phyloP scores from a whole-genome alignment of 129 eudicot genomes.

The Lonicera japonica region DNA sequence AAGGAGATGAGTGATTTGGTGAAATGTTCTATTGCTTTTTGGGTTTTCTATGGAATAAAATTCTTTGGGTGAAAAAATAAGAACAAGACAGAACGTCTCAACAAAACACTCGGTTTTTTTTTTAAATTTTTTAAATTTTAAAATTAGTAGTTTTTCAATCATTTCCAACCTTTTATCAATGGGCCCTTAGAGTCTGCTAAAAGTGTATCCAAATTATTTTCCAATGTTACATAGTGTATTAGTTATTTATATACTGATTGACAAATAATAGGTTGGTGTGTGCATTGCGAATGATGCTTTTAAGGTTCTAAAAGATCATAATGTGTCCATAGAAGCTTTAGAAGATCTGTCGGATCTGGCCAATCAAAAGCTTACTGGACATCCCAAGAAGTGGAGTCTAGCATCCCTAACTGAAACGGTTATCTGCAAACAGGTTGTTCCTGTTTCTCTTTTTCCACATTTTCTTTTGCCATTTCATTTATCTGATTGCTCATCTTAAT shows the following conservation, averaged over 20 bases:
- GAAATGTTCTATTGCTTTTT: too few species aligned
- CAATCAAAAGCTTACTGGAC: conserved; percentile 62
- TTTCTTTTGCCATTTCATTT: conserved; percentile 2
- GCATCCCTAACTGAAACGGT: conserved; percentile 59
- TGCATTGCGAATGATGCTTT: conserved; percentile 66
- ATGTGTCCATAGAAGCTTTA: conserved; percentile 46
- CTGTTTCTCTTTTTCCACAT: neutral
- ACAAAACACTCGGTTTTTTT: neutral
- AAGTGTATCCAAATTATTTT: neutral
- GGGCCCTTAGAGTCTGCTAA: neutral
- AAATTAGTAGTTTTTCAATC: too few species aligned
- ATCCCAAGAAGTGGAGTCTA: conserved; percentile 56
- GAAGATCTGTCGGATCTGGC: conserved; percentile 68
- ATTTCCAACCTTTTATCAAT: too few species aligned
- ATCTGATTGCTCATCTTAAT: neutral
- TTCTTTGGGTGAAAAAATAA: too few species aligned
- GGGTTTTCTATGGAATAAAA: too few species aligned
- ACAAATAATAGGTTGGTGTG: conserved; percentile 58
- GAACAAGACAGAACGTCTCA: too few species aligned
- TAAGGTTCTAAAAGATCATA: conserved; percentile 57
- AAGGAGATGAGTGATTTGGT: too few species aligned
- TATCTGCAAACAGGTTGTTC: conserved; percentile 55
- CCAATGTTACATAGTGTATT: neutral
- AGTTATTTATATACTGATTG: conserved; percentile 1
- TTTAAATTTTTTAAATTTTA: neutral